phyloP scores from a whole-genome alignment of 1,139 yeast genomes.

The Protomyces pachydermus region DNA sequence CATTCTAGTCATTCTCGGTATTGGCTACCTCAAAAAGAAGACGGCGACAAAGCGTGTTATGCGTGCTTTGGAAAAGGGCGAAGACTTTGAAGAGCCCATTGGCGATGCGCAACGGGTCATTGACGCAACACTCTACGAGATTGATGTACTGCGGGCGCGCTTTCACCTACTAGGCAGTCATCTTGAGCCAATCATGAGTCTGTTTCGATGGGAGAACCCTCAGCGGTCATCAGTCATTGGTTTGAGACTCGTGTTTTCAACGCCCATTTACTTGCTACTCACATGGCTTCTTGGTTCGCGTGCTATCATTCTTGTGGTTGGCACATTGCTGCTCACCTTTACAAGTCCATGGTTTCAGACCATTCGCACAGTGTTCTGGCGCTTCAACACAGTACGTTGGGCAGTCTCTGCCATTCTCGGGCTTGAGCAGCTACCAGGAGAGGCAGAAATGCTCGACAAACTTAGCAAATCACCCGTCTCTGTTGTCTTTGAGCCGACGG shows the following conservation, averaged over 20 bases:
- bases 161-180: constrained; percentile 12
- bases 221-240: constrained; percentile 13
- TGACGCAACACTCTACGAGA: constrained; percentile 19
- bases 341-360: constrained; percentile 26
- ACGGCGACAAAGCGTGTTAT: constrained; percentile 11
- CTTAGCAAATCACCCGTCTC: constrained; percentile 1
- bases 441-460: constrained; percentile 14
- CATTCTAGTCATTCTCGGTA: neutral
- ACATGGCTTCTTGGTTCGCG: constrained; percentile 18
- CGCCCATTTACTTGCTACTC: constrained; percentile 9
- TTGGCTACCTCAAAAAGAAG: constrained; percentile 19
- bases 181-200: neutral
- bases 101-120: constrained; percentile 17
- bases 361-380: constrained; percentile 26
- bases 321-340: constrained; percentile 21
- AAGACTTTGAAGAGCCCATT: constrained; percentile 1
- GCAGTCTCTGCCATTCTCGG: constrained; percentile 16
- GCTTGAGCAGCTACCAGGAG: constrained; percentile 17
- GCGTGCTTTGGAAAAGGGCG: constrained; percentile 18
- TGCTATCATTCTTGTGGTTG: constrained; percentile 5
- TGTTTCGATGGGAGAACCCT: constrained; percentile 15
- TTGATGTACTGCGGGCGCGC: constrained; percentile 21
- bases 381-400: constrained; percentile 17
- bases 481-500: neutral
- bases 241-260: constrained; percentile 10